These are phyloP conservation scores for Suillus subaureus DNA, from an alignment of 768 basidiomycete species.

Conservation along the genomic window DNA sequence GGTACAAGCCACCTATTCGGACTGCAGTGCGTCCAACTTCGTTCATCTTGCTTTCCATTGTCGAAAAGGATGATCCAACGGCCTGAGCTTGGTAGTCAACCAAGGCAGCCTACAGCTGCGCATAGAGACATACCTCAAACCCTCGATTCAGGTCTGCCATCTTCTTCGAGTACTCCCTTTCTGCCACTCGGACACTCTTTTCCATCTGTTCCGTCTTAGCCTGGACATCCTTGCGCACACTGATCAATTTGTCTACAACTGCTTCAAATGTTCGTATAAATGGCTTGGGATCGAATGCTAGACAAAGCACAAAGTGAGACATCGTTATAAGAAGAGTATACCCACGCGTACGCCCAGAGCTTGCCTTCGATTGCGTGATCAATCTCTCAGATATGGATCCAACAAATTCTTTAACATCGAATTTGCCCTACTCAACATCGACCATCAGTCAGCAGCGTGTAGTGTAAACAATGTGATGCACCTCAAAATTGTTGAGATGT, in stretches of 20 bases:
- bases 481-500: conserved; percentile 58
- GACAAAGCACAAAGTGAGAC: conserved; percentile 12
- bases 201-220: conserved; percentile 90
- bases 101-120: conserved; percentile 2
- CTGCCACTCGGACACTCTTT: conserved; percentile 83
- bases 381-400: conserved; percentile 84
- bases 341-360: conserved; percentile 73
- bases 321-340: background rate
- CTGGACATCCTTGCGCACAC: conserved; percentile 88
- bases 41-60: conserved; percentile 89
- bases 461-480: conserved; percentile 22
- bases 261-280: conserved; percentile 92
- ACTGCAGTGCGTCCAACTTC: conserved; percentile 94
- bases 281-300: conserved; percentile 93
- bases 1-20: conserved; percentile 69
- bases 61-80: conserved; percentile 84
- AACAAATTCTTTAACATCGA: conserved; percentile 90
- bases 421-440: conserved; percentile 64
- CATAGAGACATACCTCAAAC: conserved; percentile 72
- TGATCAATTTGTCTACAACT: conserved; percentile 86
- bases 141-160: conserved; percentile 91
- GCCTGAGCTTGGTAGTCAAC: conserved; percentile 48
- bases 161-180: conserved; percentile 92
- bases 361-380: conserved; percentile 81
- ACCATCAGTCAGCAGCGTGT: conserved; percentile 14